Evolutionary conservation across 1,284 basidiomycete genomes (phyloP), one percentile per base, ranked within the genome.

Genomic region (Chondrostereum purpureum): DNA sequence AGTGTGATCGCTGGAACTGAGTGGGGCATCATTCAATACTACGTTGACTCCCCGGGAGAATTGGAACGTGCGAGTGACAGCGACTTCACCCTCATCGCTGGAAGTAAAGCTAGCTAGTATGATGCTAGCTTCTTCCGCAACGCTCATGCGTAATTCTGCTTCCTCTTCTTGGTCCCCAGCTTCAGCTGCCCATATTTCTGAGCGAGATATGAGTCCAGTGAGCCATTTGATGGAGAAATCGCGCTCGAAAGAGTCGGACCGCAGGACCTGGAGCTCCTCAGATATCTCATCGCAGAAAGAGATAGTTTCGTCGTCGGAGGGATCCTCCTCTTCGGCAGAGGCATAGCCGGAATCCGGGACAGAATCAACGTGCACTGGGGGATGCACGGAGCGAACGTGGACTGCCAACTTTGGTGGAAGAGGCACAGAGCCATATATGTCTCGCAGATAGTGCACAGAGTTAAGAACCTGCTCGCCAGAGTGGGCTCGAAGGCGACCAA

Each of bases 11-110:
- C 72, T 66, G 24, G 62, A 69, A 4, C 75, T 69, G 37, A 92
- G 70, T 1, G 87, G 78, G 2, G 82, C 88, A 56, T 93, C 90
- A 59, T 88, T 88, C 21, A 92, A 68, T 53, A 84, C 75, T 38
- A 92, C 73, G 1, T 58, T 56, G 18, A 82, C 35, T 14, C 47
- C 20, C 5, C 52, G 52, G 19, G 68, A 58, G 56, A 87, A 86
- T 2, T 62, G 53, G 55, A 86, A 83, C 1, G 60, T 61, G 42
- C 80, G 72, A 8, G 72, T 72, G 42, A 83, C 55, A 3, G 72
- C 66, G 4, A 58, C 61, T 10, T 65, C 66, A 14, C 61, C 64
- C 22, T 69, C 67, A 21, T 68, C 66, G 3, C 55, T 58, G 24
- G 66, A 65, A 2, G 69, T 67, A 55, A 83, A 83, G 0, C 63